A percentile compares a stretch with the other conserved stretches of the same genome.
phyloP scores from a whole-genome alignment of 306 rosid species.

The Luffa aegyptiaca region DNA sequence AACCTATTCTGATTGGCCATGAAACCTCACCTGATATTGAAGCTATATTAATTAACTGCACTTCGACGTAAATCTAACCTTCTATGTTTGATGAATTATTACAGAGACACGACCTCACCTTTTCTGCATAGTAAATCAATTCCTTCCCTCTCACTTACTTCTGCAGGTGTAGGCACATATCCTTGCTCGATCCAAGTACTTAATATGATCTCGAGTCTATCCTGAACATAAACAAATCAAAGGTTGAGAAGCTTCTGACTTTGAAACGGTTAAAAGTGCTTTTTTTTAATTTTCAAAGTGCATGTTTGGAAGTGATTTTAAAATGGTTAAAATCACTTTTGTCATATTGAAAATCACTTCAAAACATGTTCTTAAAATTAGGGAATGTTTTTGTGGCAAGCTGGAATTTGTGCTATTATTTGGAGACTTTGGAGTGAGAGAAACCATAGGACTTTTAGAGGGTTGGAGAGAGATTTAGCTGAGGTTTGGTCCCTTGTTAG shows the following conservation, averaged over 20 bases:
- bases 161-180: slow-evolving; percentile 71
- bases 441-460: too few species aligned
- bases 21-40: slow-evolving; percentile 35
- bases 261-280: background rate
- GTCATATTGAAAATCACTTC: too few species aligned
- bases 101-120: slow-evolving; percentile 34
- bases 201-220: slow-evolving; percentile 80
- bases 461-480: too few species aligned
- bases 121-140: slow-evolving; percentile 42
- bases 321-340: background rate
- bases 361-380: too few species aligned
- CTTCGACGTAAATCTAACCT: background rate
- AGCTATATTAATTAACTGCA: slow-evolving; percentile 15
- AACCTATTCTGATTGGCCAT: slow-evolving; percentile 82
- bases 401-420: too few species aligned
- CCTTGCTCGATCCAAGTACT: slow-evolving; percentile 69
- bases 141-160: slow-evolving; percentile 76
- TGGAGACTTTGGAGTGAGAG: too few species aligned
- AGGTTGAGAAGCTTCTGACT: background rate
- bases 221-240: slow-evolving; percentile 36
- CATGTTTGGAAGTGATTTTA: too few species aligned
- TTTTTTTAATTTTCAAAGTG: too few species aligned
- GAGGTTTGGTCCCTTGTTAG: too few species aligned
- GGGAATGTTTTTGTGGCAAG: too few species aligned
- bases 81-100: background rate